Base-by-base conservation (phyloP, 2,329 filamentous ascomycete genomes). In the Tolypocladium cylindrosporum region DNA sequence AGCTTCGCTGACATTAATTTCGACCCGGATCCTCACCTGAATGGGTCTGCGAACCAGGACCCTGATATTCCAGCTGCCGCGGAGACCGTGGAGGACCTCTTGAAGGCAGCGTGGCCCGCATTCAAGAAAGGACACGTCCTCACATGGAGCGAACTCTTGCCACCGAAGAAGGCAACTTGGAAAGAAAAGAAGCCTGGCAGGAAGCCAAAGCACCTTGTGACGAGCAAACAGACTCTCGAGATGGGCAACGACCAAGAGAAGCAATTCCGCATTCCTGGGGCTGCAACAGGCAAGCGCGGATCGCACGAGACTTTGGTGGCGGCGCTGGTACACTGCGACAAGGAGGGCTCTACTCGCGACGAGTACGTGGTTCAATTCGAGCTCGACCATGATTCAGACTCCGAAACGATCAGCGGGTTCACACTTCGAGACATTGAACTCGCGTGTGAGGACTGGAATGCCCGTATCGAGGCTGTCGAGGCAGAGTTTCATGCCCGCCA, bases 211-310 rank as follows among this genome's bases (percentile, higher is more conserved):
- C 80, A 90, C 19, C 79, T 97, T 4, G 82, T 91, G 6, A 91
- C 91, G 0, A 92, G 88, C 24, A 99, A 99, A 72, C 80, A 96
- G 58, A 91, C 85, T 61, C 79, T 99, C 16, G 94, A 99, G 61
- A 77, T 97, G 40, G 88, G 90, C 3, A 81, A 84, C 53, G 94
- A 97, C 65, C 89, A 96, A 63, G 90, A 96, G 71, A 91, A 91
- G 65, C 79, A 82, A 34, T 99, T 97, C 70, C 85, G 86, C 58
- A 83, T 93, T n/a, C 80, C 84, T 0, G 86, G 86, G 0, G 80
- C 84, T 34, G 78, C 81, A 1, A 75, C 72, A 13, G 81, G 85
- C 51, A 81, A 84, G 53, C 79, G 84, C 59, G 81, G 81, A 34
- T 72, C 85, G 31, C 75, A 83, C 53, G 77, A 82, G 36, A 72